phyloP scores from a whole-genome alignment of 176 grass and related monocot genomes.

The Raddia distichophylla region DNA sequence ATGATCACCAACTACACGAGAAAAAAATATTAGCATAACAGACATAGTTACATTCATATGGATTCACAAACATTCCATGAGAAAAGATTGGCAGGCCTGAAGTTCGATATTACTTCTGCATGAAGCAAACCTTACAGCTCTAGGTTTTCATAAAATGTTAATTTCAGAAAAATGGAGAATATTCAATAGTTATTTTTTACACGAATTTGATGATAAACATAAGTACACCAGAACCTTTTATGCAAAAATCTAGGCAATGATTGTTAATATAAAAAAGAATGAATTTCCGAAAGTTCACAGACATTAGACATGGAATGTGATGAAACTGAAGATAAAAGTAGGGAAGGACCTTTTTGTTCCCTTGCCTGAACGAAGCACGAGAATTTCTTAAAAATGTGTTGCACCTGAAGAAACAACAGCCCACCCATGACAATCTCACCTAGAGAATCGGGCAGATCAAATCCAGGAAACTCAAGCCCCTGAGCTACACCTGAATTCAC shows the following conservation, averaged over 20 bases:
- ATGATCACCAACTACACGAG: slow-evolving; percentile 72
- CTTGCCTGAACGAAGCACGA: slow-evolving; percentile 66
- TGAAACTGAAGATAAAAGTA: neutral
- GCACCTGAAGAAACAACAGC: slow-evolving; percentile 79
- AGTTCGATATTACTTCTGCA: slow-evolving; percentile 30
- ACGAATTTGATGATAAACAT: slow-evolving; percentile 19
- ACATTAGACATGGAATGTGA: slow-evolving; percentile 30
- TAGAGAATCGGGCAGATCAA: slow-evolving; percentile 93
- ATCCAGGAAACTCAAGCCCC: slow-evolving; percentile 78
- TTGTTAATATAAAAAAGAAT: neutral
- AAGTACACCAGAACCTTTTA: slow-evolving; percentile 2
- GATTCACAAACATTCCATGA: neutral
- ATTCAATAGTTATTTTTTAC: neutral
- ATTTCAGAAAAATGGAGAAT: neutral
- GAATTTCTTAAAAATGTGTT: slow-evolving; percentile 65
- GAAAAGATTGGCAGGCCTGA: slow-evolving; percentile 15
- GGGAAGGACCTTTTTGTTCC: slow-evolving; percentile 67
- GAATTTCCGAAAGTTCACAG: neutral
- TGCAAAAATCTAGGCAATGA: neutral
- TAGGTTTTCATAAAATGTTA: neutral
- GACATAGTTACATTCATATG: slow-evolving; percentile 27
- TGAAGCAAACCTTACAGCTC: slow-evolving; percentile 1
- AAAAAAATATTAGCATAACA: slow-evolving; percentile 28
- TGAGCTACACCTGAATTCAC: slow-evolving; percentile 46
- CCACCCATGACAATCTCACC: slow-evolving; percentile 78